Conservation (phyloP, 163 green algal genomes). For the Scenedesmus sp. region DNA sequence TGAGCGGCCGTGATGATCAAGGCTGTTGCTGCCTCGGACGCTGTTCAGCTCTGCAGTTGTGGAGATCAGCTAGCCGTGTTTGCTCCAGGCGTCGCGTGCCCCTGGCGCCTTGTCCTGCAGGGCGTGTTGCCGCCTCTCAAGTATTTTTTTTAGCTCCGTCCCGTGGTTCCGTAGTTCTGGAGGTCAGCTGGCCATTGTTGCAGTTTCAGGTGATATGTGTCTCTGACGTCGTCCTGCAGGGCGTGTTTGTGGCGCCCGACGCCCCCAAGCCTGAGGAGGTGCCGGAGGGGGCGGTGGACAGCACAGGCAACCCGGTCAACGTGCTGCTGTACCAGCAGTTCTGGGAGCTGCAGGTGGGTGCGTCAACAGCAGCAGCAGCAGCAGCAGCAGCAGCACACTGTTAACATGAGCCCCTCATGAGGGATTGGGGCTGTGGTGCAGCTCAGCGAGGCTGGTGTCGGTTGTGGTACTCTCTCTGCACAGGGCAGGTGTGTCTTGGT, state of each 20-base stretch:
- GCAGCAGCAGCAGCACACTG: background rate
- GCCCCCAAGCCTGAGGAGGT: conserved; percentile 35
- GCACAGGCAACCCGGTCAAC: conserved; percentile 78
- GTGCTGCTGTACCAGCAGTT: conserved; percentile 78
- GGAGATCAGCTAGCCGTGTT: too few relatives aligned
- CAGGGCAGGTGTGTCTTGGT: too few relatives aligned
- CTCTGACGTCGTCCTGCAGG: conserved; percentile 1
- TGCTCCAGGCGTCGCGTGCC: too few relatives aligned
- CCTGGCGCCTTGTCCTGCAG: too few relatives aligned
- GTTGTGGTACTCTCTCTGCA: background rate
- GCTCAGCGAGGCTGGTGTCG: too few relatives aligned
- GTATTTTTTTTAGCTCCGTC: too few relatives aligned
- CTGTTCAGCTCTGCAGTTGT: too few relatives aligned
- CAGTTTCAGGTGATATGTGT: background rate
- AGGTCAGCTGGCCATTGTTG: background rate
- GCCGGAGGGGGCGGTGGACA: conserved; percentile 69
- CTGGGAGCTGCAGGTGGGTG: conserved; percentile 80
- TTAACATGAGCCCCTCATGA: background rate
- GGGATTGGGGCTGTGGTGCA: too few relatives aligned
- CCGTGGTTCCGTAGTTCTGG: too few relatives aligned
- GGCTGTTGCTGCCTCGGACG: too few relatives aligned
- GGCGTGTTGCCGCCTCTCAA: too few relatives aligned
- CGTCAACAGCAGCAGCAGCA: conserved; percentile 29
- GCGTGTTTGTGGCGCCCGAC: background rate
- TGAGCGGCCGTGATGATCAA: too few relatives aligned